These are phyloP conservation scores for Pisolithus tinctorius DNA, from an alignment of 768 basidiomycete species.

Conservation along the genomic window DNA sequence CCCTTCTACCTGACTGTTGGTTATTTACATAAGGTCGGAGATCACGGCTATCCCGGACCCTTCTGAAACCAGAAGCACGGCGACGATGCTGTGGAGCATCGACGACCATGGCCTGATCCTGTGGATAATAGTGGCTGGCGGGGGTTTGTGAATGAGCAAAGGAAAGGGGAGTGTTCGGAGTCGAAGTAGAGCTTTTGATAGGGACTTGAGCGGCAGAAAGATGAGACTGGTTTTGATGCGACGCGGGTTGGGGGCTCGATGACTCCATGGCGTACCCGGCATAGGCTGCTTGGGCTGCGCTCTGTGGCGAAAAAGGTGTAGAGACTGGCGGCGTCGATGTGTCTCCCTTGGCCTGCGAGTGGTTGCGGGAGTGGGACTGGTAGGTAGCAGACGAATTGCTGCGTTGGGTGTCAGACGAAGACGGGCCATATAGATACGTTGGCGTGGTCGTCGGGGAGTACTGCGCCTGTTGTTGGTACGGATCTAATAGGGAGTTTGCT, in stretches of 20 bases:
- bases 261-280: slow-evolving; percentile 58
- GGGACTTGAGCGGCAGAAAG: slow-evolving; percentile 39
- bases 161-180: slow-evolving; percentile 67
- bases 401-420: slow-evolving; percentile 34
- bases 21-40: slow-evolving; percentile 67
- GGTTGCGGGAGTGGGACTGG: slow-evolving; percentile 50
- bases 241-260: slow-evolving; percentile 52
- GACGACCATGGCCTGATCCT: slow-evolving; percentile 69
- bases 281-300: slow-evolving; percentile 35
- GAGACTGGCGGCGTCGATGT: slow-evolving; percentile 39
- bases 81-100: slow-evolving; percentile 54
- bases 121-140: slow-evolving; percentile 49
- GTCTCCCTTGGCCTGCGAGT: slow-evolving; percentile 53
- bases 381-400: slow-evolving; percentile 36
- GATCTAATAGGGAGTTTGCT: slow-evolving; percentile 53
- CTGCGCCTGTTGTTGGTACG: slow-evolving; percentile 58
- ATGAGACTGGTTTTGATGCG: slow-evolving; percentile 44
- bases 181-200: slow-evolving; percentile 52
- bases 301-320: slow-evolving; percentile 54
- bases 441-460: slow-evolving; percentile 52
- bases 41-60: slow-evolving; percentile 71
- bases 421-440: slow-evolving; percentile 38
- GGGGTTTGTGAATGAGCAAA: slow-evolving; percentile 51
- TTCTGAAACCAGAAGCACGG: slow-evolving; percentile 69
- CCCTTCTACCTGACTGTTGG: slow-evolving; percentile 60